Evolutionary conservation across 2,329 filamentous ascomycete genomes (phyloP).

Genomic region (Claviceps capensis): DNA sequence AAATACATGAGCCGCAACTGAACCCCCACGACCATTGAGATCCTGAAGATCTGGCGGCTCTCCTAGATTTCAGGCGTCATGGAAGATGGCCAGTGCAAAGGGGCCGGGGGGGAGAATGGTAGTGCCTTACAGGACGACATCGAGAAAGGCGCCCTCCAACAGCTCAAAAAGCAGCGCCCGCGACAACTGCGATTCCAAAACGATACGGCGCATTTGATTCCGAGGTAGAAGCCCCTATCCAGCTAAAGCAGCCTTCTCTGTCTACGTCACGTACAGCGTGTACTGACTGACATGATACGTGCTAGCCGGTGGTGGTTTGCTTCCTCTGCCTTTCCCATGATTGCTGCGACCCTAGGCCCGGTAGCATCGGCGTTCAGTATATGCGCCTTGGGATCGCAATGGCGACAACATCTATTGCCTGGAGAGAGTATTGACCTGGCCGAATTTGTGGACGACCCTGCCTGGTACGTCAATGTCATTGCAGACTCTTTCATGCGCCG

Average conservation of each 20-base stretch:
- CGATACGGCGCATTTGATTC: conserved; percentile 29
- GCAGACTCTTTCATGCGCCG: neutral
- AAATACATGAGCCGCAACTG: neutral
- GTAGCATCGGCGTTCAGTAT: conserved; percentile 82
- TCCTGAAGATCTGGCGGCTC: neutral
- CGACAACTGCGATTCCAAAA: conserved; percentile 18
- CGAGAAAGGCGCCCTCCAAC: conserved; percentile 3
- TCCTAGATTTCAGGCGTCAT: conserved; percentile 14
- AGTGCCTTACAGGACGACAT: conserved; percentile 15
- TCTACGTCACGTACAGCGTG: neutral
- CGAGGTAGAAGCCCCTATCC: conserved; percentile 21
- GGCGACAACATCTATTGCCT: conserved; percentile 47
- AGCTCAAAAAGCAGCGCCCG: neutral
- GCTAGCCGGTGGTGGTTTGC: conserved; percentile 50
- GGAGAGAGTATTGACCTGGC: conserved; percentile 35
- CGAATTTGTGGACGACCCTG: conserved; percentile 47
- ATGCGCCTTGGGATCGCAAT: conserved; percentile 67
- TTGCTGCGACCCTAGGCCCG: conserved; percentile 73
- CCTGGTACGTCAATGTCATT: conserved; percentile 40
- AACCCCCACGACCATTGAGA: neutral
- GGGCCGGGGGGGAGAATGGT: conserved; percentile 22
- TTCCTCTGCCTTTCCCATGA: conserved; percentile 56
- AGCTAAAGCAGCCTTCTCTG: neutral
- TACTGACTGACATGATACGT: neutral
- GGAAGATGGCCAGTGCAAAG: conserved; percentile 26